Base-by-base conservation (phyloP, 2,329 filamentous ascomycete genomes). In the Exophiala spinifera region DNA sequence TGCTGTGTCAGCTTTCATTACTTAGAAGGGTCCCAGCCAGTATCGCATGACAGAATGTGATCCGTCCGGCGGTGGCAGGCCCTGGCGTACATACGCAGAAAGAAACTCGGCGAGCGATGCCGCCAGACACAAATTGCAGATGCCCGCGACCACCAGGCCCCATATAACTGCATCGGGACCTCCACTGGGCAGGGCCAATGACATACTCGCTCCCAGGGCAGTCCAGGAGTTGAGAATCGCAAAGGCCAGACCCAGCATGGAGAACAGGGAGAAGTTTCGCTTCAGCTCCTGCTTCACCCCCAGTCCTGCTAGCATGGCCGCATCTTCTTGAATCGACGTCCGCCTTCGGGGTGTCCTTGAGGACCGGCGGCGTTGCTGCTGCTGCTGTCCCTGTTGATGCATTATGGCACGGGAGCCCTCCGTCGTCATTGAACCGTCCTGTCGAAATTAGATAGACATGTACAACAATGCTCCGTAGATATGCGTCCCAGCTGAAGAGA, bases 141-240 rank as follows among this genome's bases (percentile, higher is more conserved):
- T 63, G 46, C 85, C 82, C 15, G 82, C 81, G 8, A 80, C 78
- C 3, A 81, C 66, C 23, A 86, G 70, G 49, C 71, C 88, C 87
- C 88, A 91, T 54, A 91, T 79, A 37, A 91, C 85, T 54, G 84
- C 80, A 6, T 80, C 83, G 17, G 84, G 80, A 0, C 88, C 88
- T 39, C 88, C 88, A 13, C 82, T 86, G 1, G 87, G 85, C 28
- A 91, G 74, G 17, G 83, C 81, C 4, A 86, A 72, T 2, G 76
- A 79, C 43, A 85, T 68, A 51, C 79, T 83, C 1, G 81, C 75
- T 2, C 80, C 80, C 6, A 84, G 70, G 14, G 82, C 81, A 2
- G 81, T 84, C 82, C 82, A 85, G 14, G 80, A 82, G 64, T 85
- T 85, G 44, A 85, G 66, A 61, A 84, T 84, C 11, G 82, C 81